A percentile compares a stretch with the other conserved stretches of the same genome.
Evolutionary conservation across 2,329 filamentous ascomycete genomes (phyloP).

Genomic region (Penicillium brasilianum): DNA sequence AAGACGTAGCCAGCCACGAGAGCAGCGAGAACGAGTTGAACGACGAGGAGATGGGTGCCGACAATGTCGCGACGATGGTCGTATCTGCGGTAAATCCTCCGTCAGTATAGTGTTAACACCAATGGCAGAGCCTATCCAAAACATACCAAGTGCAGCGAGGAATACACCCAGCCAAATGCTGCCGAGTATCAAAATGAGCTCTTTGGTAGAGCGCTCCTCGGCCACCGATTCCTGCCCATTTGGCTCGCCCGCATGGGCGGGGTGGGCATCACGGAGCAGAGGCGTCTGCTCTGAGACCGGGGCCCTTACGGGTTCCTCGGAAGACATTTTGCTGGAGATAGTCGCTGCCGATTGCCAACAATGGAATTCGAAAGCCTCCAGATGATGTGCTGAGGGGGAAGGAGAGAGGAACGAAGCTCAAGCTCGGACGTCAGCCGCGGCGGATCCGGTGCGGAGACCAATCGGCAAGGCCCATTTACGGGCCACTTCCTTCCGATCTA

Average conservation of each 20-base stretch:
- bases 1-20: constrained; percentile 86
- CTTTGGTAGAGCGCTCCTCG: constrained; percentile 54
- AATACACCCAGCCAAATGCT: constrained; percentile 61
- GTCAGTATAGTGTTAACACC: neutral
- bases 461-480: no score
- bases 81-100: constrained; percentile 58
- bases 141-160: constrained; percentile 59
- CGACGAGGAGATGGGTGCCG: constrained; percentile 79
- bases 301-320: constrained; percentile 10
- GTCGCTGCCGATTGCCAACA: neutral
- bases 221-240: constrained; percentile 31
- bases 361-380: neutral
- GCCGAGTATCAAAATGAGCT: constrained; percentile 55
- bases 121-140: neutral
- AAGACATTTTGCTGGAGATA: constrained; percentile 4
- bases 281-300: constrained; percentile 40
- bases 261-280: constrained; percentile 33
- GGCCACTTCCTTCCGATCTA: no score
- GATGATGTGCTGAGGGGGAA: neutral
- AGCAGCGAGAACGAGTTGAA: constrained; percentile 81
- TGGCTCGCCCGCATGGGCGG: constrained; percentile 13
- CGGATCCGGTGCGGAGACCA: neutral
- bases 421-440: neutral
- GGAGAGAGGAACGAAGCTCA: no score
- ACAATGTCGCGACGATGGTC: constrained; percentile 84